Evolutionary conservation across 129 eudicot species (phyloP).

Genomic region (Flaveria trinervia): DNA sequence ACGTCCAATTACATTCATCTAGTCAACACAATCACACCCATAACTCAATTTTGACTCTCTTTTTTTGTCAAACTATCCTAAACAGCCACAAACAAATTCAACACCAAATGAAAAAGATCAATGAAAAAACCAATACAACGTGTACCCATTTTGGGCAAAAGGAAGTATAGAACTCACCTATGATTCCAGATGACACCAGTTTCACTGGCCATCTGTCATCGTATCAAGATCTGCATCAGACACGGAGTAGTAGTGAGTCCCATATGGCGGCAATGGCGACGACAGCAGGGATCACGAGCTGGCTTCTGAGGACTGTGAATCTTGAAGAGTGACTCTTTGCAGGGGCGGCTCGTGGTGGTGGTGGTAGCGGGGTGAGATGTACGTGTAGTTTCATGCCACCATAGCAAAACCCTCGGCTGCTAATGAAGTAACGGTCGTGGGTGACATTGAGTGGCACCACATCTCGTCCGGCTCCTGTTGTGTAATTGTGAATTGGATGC

Average conservation of each 20-base stretch:
- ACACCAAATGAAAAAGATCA: constrained; percentile 7
- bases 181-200: not conserved
- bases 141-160: constrained; percentile 36
- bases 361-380: constrained; percentile 55
- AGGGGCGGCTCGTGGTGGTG: constrained; percentile 66
- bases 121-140: constrained; percentile 18
- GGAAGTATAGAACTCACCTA: too few relatives aligned
- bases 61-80: constrained; percentile 32
- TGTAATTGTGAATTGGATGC: constrained; percentile 73
- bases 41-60: constrained; percentile 10
- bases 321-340: constrained; percentile 42
- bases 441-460: constrained; percentile 76
- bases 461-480: constrained; percentile 89
- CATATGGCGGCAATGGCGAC: constrained; percentile 67
- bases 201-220: not conserved
- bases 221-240: constrained; percentile 28
- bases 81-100: constrained; percentile 29
- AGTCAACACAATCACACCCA: constrained; percentile 30
- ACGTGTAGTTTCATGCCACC: constrained; percentile 82
- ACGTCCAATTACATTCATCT: constrained; percentile 26
- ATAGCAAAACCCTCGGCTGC: constrained; percentile 81
- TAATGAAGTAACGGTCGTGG: constrained; percentile 66
- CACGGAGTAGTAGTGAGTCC: constrained; percentile 53
- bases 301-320: constrained; percentile 42
- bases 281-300: constrained; percentile 57